phyloP scores from a whole-genome alignment of 306 rosid genomes.

The Prinsepia uniflora region DNA sequence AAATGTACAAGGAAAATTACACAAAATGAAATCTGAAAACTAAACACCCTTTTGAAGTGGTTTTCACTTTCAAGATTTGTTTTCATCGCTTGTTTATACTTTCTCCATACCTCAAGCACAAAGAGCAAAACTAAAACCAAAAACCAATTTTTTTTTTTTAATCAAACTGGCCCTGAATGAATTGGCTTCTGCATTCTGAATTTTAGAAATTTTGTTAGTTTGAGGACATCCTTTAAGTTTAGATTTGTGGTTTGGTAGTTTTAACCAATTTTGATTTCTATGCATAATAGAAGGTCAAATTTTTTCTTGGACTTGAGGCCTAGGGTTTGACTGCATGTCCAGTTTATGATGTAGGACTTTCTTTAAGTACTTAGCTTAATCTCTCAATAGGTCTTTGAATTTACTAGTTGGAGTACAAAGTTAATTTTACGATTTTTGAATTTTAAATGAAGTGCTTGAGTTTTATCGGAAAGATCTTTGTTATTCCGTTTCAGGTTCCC shows the following conservation, averaged over 20 bases:
- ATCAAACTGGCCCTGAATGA: too few species aligned
- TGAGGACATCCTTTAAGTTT: not conserved
- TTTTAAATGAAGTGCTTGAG: conserved; percentile 18
- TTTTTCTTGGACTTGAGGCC: not conserved
- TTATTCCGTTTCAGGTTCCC: conserved; percentile 37
- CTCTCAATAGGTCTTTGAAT: not conserved
- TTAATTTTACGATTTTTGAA: conserved; percentile 1
- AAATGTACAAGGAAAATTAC: too few species aligned
- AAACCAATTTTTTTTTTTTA: too few species aligned
- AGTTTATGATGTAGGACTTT: not conserved
- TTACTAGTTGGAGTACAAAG: not conserved
- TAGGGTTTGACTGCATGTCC: not conserved
- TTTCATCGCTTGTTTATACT: too few species aligned
- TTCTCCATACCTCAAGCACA: too few species aligned
- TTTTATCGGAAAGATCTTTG: conserved; percentile 17
- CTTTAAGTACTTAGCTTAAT: not conserved
- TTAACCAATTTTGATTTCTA: conserved; percentile 2
- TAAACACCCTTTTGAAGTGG: too few species aligned
- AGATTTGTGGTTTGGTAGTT: conserved; percentile 1
- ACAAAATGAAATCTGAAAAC: too few species aligned
- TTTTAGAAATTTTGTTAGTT: not conserved
- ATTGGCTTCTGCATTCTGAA: conserved; percentile 19
- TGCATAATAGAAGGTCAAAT: not conserved
- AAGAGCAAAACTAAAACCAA: too few species aligned
- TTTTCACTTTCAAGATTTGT: too few species aligned